Base-by-base conservation (phyloP, 192 early-diverging fungal species). In the Thoreauomyces humboldtii region DNA sequence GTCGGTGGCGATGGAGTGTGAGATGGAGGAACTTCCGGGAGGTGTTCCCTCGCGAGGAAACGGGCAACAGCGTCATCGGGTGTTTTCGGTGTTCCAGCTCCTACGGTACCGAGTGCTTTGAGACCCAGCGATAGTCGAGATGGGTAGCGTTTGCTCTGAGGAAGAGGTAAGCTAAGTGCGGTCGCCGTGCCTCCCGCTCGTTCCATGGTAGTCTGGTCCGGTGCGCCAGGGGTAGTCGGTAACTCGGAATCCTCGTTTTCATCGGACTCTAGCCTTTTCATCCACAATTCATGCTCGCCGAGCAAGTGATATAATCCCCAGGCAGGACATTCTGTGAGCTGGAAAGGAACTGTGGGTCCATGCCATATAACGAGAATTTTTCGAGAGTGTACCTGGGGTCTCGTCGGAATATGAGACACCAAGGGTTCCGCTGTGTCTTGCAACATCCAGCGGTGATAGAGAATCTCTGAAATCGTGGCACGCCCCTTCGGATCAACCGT, bases 341-440 rank as follows among this genome's bases (percentile, higher is more conserved):
- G 33, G 60, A 19, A 24, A 80, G 58, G 0, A 51, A 31, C 27
- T 57, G 55, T 2, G 51, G 38, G 3, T 80, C 78, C 22, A 76
- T 62, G 6, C 78, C 78, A 48, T 77, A 80, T 35, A 73, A 42
- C 19, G 73, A 51, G 66, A 80, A 78, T 45, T 70, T 77, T 14
- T n/a, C 62, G 7, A 80, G 37, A 12, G 67, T 60, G 9, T 19
- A 47, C n/a, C n/a, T 27, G n/a, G 77, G 55, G 59, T 64, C 69
- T 25, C 27, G 50, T 4, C 69, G 62, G 2, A 15, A 80, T 33
- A 9, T 70, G 55, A 15, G 66, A 43, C 27, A 72, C 63, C 4
- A 75, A 72, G 1, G 72, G 67, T 14, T 37, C 27, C 45, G 79
- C 87, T 50, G 87, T 91, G 0, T 89, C 90, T 59, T 85, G 83